Evolutionary conservation across 768 basidiomycete genomes (phyloP).

Genomic region (Neoboletus brunneissimus): DNA sequence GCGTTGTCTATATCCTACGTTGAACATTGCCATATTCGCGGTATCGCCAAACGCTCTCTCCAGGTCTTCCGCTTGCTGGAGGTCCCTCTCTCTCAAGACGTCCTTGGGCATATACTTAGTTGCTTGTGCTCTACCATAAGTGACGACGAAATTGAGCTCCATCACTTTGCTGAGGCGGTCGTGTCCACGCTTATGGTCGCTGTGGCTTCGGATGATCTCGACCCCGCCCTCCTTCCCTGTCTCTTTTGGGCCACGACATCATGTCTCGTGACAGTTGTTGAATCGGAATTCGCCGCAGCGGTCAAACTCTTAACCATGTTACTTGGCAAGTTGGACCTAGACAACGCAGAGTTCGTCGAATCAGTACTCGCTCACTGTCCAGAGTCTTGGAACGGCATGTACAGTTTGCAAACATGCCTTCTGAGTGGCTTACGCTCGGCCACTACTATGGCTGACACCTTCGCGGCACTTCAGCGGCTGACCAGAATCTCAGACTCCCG

Average conservation of each 20-base stretch:
- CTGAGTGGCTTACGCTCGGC: conserved; percentile 80
- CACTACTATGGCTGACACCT: conserved; percentile 59
- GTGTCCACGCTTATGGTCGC: conserved; percentile 70
- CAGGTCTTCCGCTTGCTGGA: conserved; percentile 85
- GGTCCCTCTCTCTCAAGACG: conserved; percentile 64
- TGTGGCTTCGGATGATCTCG: conserved; percentile 53
- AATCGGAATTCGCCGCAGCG: conserved; percentile 71
- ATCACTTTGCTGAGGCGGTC: conserved; percentile 81
- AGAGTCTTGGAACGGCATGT: conserved; percentile 61
- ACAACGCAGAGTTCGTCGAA: conserved; percentile 65
- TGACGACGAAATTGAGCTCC: conserved; percentile 70
- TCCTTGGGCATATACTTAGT: conserved; percentile 77
- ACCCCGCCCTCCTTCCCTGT: conserved; percentile 66
- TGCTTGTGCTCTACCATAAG: conserved; percentile 83
- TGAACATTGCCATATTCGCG: conserved; percentile 81
- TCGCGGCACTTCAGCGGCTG: conserved; percentile 64
- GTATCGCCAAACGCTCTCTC: conserved; percentile 82
- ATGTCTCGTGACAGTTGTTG: conserved; percentile 77
- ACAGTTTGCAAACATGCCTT: conserved; percentile 66
- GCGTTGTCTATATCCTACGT: conserved; percentile 80
- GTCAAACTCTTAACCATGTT: conserved; percentile 63
- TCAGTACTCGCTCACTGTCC: conserved; percentile 68
- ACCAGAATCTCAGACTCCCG: conserved; percentile 57
- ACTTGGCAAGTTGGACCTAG: conserved; percentile 66
- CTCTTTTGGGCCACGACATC: conserved; percentile 86